Conservation (phyloP, 2,329 filamentous ascomycete species). For the Colletotrichum sp. region DNA sequence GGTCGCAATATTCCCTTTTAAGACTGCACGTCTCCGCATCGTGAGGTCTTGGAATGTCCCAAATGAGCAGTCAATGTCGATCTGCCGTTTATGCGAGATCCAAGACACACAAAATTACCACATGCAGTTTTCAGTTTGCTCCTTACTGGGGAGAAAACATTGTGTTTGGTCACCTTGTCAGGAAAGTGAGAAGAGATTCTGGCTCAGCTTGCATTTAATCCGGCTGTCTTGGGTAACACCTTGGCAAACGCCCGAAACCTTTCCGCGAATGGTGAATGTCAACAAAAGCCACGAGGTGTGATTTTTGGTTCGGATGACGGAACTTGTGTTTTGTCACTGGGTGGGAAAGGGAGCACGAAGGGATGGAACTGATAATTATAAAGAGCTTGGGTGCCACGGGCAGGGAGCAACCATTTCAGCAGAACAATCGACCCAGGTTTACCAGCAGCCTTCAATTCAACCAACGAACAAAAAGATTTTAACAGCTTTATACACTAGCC, state of each 20-base stretch:
- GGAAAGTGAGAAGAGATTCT: not conserved
- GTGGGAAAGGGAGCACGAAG: not conserved
- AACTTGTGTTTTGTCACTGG: not conserved
- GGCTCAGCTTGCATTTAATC: not conserved
- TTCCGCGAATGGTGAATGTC: not conserved
- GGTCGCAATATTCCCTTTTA: not conserved
- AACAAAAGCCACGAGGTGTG: not conserved
- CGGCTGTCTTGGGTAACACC: not conserved
- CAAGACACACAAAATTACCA: not conserved
- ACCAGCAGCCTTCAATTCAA: not conserved
- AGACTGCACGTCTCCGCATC: not conserved
- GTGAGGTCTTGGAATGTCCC: not conserved
- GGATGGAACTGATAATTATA: not conserved
- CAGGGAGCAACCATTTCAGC: not conserved
- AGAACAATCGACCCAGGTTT: not conserved
- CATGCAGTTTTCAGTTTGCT: not conserved
- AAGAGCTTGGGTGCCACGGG: not conserved
- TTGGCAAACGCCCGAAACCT: not conserved
- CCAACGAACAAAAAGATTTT: not conserved
- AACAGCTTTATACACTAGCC: not conserved
- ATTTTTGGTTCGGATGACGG: not conserved
- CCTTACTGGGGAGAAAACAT: not conserved
- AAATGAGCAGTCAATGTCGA: not conserved
- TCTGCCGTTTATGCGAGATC: not conserved
- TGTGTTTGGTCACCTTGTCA: accelerated